Base-by-base conservation (phyloP, 805 yeast species). In the Peterozyma xylosa region DNA sequence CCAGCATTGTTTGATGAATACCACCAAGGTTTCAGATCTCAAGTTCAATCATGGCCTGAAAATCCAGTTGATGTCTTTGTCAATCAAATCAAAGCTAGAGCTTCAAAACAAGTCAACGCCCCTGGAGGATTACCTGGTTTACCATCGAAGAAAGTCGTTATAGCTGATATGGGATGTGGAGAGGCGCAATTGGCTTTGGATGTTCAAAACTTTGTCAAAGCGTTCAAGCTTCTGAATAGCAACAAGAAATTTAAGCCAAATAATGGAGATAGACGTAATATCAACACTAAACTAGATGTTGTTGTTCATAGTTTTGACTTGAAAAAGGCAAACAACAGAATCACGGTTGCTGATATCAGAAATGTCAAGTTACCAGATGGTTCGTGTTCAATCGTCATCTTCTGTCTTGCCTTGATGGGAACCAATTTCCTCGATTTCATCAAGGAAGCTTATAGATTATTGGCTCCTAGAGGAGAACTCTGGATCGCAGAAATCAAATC, bases 111-210 rank as follows among this genome's bases (percentile, higher is more conserved):
- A n/a, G 78, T 89, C 4, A 87, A 84, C 61, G 96, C 97, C 0
- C 98, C 98, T 3, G 98, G 98, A 50, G 98, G 97, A 2, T 71
- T 90, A 44, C 96, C 96, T 1, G 95, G 93, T 15, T 58, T 79
- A 34, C 62, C 59, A 7, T 64, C 63, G 40, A 78, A 78, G 45
- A 73, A 74, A 47, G 80, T 91, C 33, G 88, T 85, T 3, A 75
- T 93, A 47, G 97, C 98, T 0, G 99, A 93, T 66, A 91, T 93
- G 98, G 99, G 99, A 10, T 93, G 99, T 62, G 99, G 99, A 45
- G 99, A 93, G 63, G 99, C 98, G 0, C 85, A 86, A 54, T 72
- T 93, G 39, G 80, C 96, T 1, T 62, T 70, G 35, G 86, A 88
- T 53, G 73, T 86, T 41, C 68, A 68, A 41, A 69, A 73, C 9